Conservation (phyloP, 176 grass and related monocot genomes). For the Triticum timopheevii region DNA sequence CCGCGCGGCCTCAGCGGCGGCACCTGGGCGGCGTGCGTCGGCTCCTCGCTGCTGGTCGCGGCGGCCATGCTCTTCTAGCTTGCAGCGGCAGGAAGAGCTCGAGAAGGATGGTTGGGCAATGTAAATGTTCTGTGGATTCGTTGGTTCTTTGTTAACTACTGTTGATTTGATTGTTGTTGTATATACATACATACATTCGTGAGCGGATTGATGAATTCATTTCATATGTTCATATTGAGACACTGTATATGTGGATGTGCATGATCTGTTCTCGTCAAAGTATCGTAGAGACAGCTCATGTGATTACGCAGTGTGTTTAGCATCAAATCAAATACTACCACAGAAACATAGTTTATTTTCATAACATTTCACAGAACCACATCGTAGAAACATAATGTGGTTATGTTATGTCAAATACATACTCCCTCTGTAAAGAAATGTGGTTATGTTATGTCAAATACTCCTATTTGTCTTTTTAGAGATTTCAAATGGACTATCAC, state of each 20-base stretch:
- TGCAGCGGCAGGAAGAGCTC: not conserved
- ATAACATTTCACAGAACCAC: too few species aligned
- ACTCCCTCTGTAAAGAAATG: too few species aligned
- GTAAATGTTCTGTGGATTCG: not conserved
- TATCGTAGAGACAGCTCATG: not conserved
- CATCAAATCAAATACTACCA: too few species aligned
- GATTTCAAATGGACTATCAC: too few species aligned
- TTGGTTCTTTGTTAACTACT: not conserved
- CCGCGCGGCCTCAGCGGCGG: conserved; percentile 27
- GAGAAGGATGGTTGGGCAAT: not conserved
- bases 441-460: too few species aligned
- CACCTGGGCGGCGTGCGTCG: conserved; percentile 37
- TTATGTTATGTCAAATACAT: too few species aligned
- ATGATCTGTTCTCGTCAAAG: too few species aligned
- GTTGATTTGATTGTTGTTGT: not conserved
- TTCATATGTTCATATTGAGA: not conserved
- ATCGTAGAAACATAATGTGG: too few species aligned
- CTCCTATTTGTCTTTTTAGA: too few species aligned
- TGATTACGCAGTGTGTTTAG: not conserved
- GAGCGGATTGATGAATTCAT: not conserved
- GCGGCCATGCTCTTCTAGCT: conserved; percentile 28
- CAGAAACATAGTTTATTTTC: too few species aligned
- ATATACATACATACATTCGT: not conserved
- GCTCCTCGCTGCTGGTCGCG: conserved; percentile 29
- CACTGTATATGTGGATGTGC: too few species aligned